Evolutionary conservation across 192 early-diverging fungal species (phyloP).

Genomic region (Entomortierella beljakovae): DNA sequence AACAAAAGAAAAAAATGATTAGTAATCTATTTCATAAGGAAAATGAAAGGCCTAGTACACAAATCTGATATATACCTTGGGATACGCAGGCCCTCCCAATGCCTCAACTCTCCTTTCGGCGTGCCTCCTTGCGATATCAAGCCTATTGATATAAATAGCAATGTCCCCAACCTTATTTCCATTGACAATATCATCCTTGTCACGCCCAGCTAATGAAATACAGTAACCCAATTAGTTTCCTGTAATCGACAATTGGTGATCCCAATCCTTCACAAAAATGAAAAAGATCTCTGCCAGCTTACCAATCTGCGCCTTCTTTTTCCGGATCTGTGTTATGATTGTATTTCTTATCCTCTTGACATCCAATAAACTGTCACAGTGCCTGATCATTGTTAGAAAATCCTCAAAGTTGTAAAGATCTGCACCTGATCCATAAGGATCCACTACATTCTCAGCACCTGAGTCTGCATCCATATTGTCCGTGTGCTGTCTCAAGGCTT

Average conservation of each 20-base stretch:
- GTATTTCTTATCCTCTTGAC: slow-evolving; percentile 75
- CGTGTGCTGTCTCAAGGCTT: slow-evolving; percentile 75
- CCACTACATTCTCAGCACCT: slow-evolving; percentile 4
- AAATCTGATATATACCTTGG: slow-evolving; percentile 42
- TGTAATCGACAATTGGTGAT: background rate
- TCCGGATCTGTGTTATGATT: slow-evolving; percentile 79
- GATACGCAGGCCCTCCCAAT: slow-evolving; percentile 61
- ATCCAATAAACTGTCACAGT: slow-evolving; percentile 70
- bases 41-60: background rate
- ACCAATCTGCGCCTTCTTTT: slow-evolving; percentile 69
- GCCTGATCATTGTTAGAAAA: slow-evolving; percentile 79
- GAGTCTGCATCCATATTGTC: slow-evolving; percentile 50
- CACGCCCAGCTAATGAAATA: slow-evolving; percentile 67
- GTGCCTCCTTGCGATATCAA: slow-evolving; percentile 76
- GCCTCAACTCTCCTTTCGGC: slow-evolving; percentile 78
- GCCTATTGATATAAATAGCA: slow-evolving; percentile 78
- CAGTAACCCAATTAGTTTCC: background rate
- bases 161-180: slow-evolving; percentile 81
- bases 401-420: slow-evolving; percentile 74
- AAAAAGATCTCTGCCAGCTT: slow-evolving; percentile 4
- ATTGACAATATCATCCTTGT: slow-evolving; percentile 82
- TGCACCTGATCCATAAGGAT: slow-evolving; percentile 20
- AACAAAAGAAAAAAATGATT: background rate
- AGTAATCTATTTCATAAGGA: too few relatives aligned
- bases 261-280: background rate